Percentiles rank a stretch among this genome's conserved stretches.
Conservation (phyloP, 2,329 filamentous ascomycete species). For the Madurella mycetomatis region DNA sequence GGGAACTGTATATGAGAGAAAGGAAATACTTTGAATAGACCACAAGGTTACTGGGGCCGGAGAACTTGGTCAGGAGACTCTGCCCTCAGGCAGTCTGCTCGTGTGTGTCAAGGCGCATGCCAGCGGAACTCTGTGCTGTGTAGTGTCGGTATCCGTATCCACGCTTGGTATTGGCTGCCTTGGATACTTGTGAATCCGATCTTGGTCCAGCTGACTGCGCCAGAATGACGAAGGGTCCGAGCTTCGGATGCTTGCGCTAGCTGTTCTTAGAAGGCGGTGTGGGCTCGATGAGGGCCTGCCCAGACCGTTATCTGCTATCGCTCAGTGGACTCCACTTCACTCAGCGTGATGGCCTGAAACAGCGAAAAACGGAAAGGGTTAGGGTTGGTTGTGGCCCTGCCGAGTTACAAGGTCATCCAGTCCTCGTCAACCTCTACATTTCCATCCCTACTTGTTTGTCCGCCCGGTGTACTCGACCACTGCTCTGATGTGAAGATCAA, state of each 20-base stretch:
- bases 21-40: background rate
- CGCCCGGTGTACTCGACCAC: too few relatives aligned
- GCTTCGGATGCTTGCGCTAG: conserved; percentile 4
- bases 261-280: conserved; percentile 17
- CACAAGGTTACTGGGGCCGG: background rate
- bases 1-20: background rate
- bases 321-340: too few relatives aligned
- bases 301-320: conserved; percentile 16
- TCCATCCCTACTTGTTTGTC: too few relatives aligned
- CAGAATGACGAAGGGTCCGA: conserved; percentile 17
- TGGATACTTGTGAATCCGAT: background rate
- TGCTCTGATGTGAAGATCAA: too few relatives aligned
- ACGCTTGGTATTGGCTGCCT: conserved; percentile 6
- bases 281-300: background rate
- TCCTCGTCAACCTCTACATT: too few relatives aligned
- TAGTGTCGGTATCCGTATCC: too few relatives aligned
- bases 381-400: too few relatives aligned
- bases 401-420: too few relatives aligned
- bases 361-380: too few relatives aligned
- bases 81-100: conserved; percentile 8
- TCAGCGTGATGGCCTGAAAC: too few relatives aligned
- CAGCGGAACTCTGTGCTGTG: background rate
- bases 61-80: conserved; percentile 9
- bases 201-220: conserved; percentile 18
- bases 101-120: background rate